A percentile compares a stretch with the other conserved stretches of the same genome.
Evolutionary conservation across 192 early-diverging fungal species (phyloP).

Genomic region (Entomortierella chlamydospora): DNA sequence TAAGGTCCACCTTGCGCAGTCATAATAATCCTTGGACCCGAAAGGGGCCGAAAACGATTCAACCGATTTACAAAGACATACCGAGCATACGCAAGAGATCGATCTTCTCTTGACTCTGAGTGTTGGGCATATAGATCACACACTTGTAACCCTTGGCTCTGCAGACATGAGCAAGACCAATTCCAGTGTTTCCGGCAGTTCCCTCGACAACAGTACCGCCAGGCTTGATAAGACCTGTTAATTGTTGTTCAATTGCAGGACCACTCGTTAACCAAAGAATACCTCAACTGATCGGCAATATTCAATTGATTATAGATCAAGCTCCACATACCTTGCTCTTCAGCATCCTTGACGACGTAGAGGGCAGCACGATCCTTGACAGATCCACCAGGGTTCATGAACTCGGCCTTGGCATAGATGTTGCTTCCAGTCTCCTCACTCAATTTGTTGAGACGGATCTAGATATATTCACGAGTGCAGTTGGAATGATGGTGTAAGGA

Average conservation of each 20-base stretch:
- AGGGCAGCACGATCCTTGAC: conserved; percentile 98
- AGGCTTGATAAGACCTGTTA: conserved; percentile 78
- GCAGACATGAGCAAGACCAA: conserved; percentile 95
- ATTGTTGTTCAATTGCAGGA: too few species aligned
- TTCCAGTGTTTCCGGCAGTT: conserved; percentile 95
- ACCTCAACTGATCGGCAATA: background rate
- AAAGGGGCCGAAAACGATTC: too few species aligned
- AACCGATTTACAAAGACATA: conserved; percentile 41
- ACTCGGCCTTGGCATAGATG: conserved; percentile 95
- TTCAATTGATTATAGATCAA: background rate
- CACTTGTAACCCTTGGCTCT: conserved; percentile 94
- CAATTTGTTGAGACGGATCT: conserved; percentile 78
- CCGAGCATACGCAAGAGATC: conserved; percentile 91
- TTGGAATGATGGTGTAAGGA: background rate
- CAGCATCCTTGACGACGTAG: conserved; percentile 94
- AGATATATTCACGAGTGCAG: background rate
- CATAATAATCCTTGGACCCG: background rate
- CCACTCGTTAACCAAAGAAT: too few species aligned
- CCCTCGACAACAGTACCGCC: conserved; percentile 93
- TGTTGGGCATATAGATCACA: conserved; percentile 98
- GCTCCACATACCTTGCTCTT: conserved; percentile 67
- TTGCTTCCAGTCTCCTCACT: conserved; percentile 86
- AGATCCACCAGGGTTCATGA: conserved; percentile 96
- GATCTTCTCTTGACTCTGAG: conserved; percentile 95
- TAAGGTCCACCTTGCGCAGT: conserved; percentile 5